Base-by-base conservation (phyloP, 495 filamentous ascomycete species). In the Annulohypoxylon nitens region DNA sequence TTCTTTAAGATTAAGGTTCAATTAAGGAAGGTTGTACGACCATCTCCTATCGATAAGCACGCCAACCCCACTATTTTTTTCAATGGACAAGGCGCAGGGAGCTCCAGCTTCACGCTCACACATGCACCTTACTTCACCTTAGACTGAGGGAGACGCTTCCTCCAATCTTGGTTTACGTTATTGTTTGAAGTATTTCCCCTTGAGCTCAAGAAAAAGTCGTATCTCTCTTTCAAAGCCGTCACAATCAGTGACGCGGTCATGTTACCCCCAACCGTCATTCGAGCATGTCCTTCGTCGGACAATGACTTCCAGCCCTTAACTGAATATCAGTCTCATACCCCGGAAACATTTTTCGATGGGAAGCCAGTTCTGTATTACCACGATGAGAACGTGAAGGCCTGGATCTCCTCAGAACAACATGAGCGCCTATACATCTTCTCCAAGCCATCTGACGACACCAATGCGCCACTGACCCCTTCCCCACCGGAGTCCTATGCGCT, bases 241-340 rank as follows among this genome's bases (percentile, higher is more conserved):
- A 16, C 37, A 37, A 25, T 10, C 9, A 39, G 36, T 14, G 0
- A 4, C 11, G 30, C 10, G 18, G 63, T 8, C 33, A 84, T 85
- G 81, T 59, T 78, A 18, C 78, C 82, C 20, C 78, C 81, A 18
- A 77, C 80, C 10, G 80, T 79, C 7, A 84, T 86, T 33, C 79
- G 81, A 23, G 77, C 74, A 1, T 79, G 83, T 30, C 83, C 84
- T 18, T 77, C 81, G 30, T 75, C 70, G 33, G 74, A 81, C 23
- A 61, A 75, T 45, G 84, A 86, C 65, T 98, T 93, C 84, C 92
- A 88, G 26, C 85, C 90, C 9, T 87, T 99, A 50, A 83, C 87
- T 16, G 90, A 91, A 63, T 93, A 97, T 81, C 93, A 97, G 78
- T 89, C 91, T 30, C 90, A 90, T 68, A 99, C 96, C 8, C 96